Conservation (phyloP, 805 yeast genomes). For the Saturnispora gosingensis region DNA sequence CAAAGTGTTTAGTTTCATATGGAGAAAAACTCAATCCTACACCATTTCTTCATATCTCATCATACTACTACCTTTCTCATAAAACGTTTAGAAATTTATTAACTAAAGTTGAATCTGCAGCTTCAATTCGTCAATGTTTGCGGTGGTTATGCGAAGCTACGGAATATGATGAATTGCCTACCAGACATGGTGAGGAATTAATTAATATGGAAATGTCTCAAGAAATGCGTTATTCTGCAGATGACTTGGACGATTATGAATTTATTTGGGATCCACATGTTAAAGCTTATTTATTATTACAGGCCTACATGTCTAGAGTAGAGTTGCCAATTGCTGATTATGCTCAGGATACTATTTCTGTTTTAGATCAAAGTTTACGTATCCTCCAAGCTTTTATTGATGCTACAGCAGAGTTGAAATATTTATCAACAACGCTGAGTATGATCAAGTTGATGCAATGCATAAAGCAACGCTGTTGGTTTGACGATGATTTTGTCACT, state of each 20-base stretch:
- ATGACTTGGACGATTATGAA: slow-evolving; percentile 45
- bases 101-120: slow-evolving; percentile 35
- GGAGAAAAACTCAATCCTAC: slow-evolving; percentile 51
- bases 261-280: slow-evolving; percentile 84
- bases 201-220: slow-evolving; percentile 78
- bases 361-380: slow-evolving; percentile 89
- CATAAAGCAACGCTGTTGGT: slow-evolving; percentile 84
- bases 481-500: slow-evolving; percentile 61
- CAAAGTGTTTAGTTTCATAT: slow-evolving; percentile 58
- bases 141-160: slow-evolving; percentile 47
- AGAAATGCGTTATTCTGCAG: slow-evolving; percentile 54
- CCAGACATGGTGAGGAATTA: slow-evolving; percentile 85
- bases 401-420: slow-evolving; percentile 78
- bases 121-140: slow-evolving; percentile 55
- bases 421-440: slow-evolving; percentile 47
- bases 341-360: slow-evolving; percentile 85
- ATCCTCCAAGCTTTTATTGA: slow-evolving; percentile 89
- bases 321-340: slow-evolving; percentile 94
- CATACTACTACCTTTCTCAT: slow-evolving; percentile 90
- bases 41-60: slow-evolving; percentile 73
- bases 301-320: slow-evolving; percentile 60
- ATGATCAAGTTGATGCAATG: slow-evolving; percentile 71
- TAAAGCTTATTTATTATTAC: slow-evolving; percentile 61
- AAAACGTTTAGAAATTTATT: slow-evolving; percentile 69
- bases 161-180: slow-evolving; percentile 83